Base-by-base conservation (phyloP, 768 basidiomycete genomes). In the Trametes villosa region DNA sequence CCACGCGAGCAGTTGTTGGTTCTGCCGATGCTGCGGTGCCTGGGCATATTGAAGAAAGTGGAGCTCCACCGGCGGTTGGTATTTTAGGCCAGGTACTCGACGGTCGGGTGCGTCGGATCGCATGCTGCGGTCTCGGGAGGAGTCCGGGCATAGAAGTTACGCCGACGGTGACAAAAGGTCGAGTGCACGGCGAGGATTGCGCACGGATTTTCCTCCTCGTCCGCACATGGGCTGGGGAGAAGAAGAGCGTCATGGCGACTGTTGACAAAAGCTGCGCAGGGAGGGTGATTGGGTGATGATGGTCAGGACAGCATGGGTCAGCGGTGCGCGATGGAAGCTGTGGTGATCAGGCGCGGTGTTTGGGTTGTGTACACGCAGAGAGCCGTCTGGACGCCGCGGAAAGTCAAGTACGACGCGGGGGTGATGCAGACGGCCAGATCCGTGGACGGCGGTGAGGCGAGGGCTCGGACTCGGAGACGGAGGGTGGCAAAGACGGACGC, bases 231-330 rank as follows among this genome's bases (percentile, higher is more conserved):
- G n/a, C 17, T 9, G 9, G 24, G 31, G 17, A 31, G 38, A 53
- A 36, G 20, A 29, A 38, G 33, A 9, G 18, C 41, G 36, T 53
- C 60, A 61, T 61, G 53, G 55, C 60, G 42, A 61, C 60, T 44
- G 59, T 34, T 55, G 59, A 29, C 30, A 7, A 8, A 20, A 2
- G 5, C 18, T 34, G 47, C 26, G 26, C 15, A 27, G 17, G 49
- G 47, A 26, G 53, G 33, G 31, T 51, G 41, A 41, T 47, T 38
- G 20, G 48, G 20, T 44, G 57, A 51, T 58, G 57, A 33, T 47
- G 53, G 20, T 33, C 41, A 8, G 41, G 30, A 45, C 53, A 44
- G 53, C n/a, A 20, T 44, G 29, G 42, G 44, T 54, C 41, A 44
- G n/a, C 44, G 36, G 36, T 29, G 53, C 30, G 8, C 20, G 41